Evolutionary conservation across 75 land plant species (phyloP).

Genomic region (Selaginella moellendorffii): DNA sequence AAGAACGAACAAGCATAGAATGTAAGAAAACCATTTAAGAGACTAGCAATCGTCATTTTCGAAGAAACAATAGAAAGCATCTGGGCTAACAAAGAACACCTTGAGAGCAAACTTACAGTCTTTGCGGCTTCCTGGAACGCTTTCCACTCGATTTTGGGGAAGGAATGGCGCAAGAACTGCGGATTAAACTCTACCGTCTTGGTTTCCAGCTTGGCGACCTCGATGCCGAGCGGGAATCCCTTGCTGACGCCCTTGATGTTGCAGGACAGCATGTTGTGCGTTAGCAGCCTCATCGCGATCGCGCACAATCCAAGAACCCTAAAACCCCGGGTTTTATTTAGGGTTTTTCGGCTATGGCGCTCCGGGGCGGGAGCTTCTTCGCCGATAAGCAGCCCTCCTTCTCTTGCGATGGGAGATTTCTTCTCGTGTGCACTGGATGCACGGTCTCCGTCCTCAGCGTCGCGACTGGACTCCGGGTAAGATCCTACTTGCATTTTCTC

Average conservation of each 20-base stretch:
- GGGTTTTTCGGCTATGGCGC: slow-evolving; percentile 14
- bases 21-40: too few species aligned
- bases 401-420: slow-evolving; percentile 61
- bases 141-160: slow-evolving; percentile 62
- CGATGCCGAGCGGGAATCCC: slow-evolving; percentile 62
- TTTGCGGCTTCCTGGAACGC: slow-evolving; percentile 53
- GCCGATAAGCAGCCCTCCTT: slow-evolving; percentile 51
- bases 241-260: slow-evolving; percentile 82
- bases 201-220: slow-evolving; percentile 35
- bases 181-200: slow-evolving; percentile 54
- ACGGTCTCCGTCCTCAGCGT: slow-evolving; percentile 79
- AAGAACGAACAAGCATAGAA: too few species aligned
- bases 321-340: background rate
- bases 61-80: background rate
- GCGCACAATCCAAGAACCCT: background rate
- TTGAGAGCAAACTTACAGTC: slow-evolving; percentile 8
- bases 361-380: slow-evolving; percentile 49
- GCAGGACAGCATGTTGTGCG: slow-evolving; percentile 84
- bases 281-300: slow-evolving; percentile 53
- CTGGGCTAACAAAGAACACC: too few species aligned
- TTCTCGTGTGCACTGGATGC: slow-evolving; percentile 64
- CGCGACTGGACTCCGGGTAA: slow-evolving; percentile 55
- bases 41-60: too few species aligned
- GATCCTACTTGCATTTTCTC: background rate
- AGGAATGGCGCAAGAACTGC: slow-evolving; percentile 56